Percentiles rank a stretch among this genome's conserved stretches.
These are phyloP conservation scores for Aspergillus sp. DNA, from an alignment of 2,329 filamentous ascomycete genomes.

Conservation along the genomic window DNA sequence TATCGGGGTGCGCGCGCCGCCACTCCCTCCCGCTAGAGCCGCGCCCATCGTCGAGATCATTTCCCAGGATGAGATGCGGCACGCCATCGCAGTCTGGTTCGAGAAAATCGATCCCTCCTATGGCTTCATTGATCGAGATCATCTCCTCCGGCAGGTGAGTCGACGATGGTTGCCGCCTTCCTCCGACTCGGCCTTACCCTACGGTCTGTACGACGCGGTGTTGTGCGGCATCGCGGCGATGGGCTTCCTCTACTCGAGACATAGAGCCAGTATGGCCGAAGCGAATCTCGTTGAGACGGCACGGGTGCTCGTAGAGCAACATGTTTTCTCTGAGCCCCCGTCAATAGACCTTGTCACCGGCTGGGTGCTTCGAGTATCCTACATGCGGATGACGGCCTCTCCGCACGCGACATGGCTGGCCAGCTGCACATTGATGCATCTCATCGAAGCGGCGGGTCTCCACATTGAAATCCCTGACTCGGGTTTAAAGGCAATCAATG, in stretches of 20 bases:
- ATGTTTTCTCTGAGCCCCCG: conserved; percentile 17
- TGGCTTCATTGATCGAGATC: conserved; percentile 37
- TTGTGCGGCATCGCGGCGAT: conserved; percentile 50
- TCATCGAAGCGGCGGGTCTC: conserved; percentile 45
- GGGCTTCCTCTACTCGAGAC: conserved; percentile 45
- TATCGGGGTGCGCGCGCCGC: conserved; percentile 21
- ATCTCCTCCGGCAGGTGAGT: conserved; percentile 17
- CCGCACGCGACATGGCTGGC: conserved; percentile 50
- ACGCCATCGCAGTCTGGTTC: conserved; percentile 44
- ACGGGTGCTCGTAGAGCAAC: conserved; percentile 39
- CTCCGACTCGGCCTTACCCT: conserved; percentile 7
- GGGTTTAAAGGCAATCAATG: conserved; percentile 4
- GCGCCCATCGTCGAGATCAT: conserved; percentile 41
- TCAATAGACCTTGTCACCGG: conserved; percentile 26
- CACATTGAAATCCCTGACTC: conserved; percentile 21
- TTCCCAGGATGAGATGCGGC: conserved; percentile 41
- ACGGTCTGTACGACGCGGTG: conserved; percentile 40
- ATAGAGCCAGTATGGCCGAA: conserved; percentile 36
- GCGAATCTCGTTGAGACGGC: conserved; percentile 42
- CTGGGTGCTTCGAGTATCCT: conserved; percentile 48
- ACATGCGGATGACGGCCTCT: conserved; percentile 46
- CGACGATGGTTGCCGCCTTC: conserved; percentile 22
- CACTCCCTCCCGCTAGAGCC: conserved; percentile 6
- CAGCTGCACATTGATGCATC: conserved; percentile 50
- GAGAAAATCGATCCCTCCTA: conserved; percentile 47